These are phyloP conservation scores for Cladophialophora exuberans DNA, from an alignment of 2,329 filamentous ascomycete species.

Conservation along the genomic window DNA sequence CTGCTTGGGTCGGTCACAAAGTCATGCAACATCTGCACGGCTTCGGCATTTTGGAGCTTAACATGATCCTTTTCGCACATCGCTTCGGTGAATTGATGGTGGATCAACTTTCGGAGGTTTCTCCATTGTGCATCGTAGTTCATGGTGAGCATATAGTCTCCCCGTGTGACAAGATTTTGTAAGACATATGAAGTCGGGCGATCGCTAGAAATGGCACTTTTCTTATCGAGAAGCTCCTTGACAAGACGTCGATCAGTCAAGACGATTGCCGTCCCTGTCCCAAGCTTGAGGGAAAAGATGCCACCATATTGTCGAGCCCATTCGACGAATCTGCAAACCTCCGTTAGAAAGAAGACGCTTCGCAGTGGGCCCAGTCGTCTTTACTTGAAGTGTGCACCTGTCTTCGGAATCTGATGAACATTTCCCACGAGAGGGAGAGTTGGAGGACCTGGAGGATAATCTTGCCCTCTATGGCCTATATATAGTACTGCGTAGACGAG, in stretches of 20 bases:
- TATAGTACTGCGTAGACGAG: background rate
- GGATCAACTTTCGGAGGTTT: slow-evolving; percentile 48
- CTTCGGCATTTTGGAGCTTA: slow-evolving; percentile 52
- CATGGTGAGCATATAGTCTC: slow-evolving; percentile 54
- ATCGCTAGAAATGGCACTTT: slow-evolving; percentile 47
- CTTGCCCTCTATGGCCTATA: background rate
- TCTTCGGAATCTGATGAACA: background rate
- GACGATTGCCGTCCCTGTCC: slow-evolving; percentile 45
- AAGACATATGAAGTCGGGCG: slow-evolving; percentile 49
- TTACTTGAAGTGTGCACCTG: slow-evolving; percentile 6
- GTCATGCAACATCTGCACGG: slow-evolving; percentile 52
- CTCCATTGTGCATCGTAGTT: slow-evolving; percentile 52
- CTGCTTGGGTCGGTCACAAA: slow-evolving; percentile 45
- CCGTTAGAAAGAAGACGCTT: background rate
- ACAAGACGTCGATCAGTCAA: slow-evolving; percentile 46
- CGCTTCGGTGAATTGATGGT: slow-evolving; percentile 50
- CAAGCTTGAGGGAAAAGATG: slow-evolving; percentile 49
- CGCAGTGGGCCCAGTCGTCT: background rate
- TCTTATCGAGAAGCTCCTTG: slow-evolving; percentile 51
- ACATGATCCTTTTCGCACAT: slow-evolving; percentile 46
- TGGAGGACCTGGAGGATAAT: slow-evolving; percentile 6
- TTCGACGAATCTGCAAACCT: slow-evolving; percentile 44
- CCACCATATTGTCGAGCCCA: slow-evolving; percentile 49
- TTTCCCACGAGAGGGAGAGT: slow-evolving; percentile 1
- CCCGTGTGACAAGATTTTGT: slow-evolving; percentile 47